These are phyloP conservation scores for Cercospora canescens DNA, from an alignment of 2,329 filamentous ascomycete genomes.

Conservation along the genomic window DNA sequence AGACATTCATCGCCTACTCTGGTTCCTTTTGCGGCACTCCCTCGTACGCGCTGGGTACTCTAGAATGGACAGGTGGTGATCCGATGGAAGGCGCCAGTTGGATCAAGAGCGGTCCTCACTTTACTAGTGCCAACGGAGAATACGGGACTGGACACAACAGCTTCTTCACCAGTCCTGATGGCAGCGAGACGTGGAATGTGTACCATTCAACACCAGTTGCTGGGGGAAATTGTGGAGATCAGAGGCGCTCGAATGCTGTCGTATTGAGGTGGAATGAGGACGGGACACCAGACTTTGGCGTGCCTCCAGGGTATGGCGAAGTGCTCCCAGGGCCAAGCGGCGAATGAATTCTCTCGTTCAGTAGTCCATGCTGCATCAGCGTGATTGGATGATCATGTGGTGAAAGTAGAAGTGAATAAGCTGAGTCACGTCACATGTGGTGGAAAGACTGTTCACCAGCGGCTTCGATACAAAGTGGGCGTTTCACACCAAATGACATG, in stretches of 20 bases:
- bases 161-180: conserved; percentile 60
- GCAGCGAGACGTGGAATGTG: conserved; percentile 55
- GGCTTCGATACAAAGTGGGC: not conserved
- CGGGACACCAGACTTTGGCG: conserved; percentile 55
- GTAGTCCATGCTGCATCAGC: too few relatives aligned
- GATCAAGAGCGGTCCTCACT: conserved; percentile 55
- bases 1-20: conserved; percentile 56
- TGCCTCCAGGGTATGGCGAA: conserved; percentile 32
- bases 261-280: conserved; percentile 52
- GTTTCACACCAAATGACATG: not conserved
- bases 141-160: conserved; percentile 40
- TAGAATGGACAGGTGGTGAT: conserved; percentile 56
- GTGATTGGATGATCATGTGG: not conserved
- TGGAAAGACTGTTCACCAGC: not conserved
- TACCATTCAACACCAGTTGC: conserved; percentile 56
- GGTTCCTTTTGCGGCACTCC: conserved; percentile 60
- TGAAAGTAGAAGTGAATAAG: not conserved
- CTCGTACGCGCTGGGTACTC: conserved; percentile 54
- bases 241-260: conserved; percentile 55
- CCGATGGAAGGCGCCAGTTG: conserved; percentile 49
- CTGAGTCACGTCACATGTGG: not conserved
- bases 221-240: conserved; percentile 54
- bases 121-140: conserved; percentile 57
- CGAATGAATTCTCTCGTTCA: not conserved
- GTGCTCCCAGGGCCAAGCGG: conserved; percentile 23